Evolutionary conservation across 805 yeast species (phyloP).

Genomic region (Wickerhamiella azyma): DNA sequence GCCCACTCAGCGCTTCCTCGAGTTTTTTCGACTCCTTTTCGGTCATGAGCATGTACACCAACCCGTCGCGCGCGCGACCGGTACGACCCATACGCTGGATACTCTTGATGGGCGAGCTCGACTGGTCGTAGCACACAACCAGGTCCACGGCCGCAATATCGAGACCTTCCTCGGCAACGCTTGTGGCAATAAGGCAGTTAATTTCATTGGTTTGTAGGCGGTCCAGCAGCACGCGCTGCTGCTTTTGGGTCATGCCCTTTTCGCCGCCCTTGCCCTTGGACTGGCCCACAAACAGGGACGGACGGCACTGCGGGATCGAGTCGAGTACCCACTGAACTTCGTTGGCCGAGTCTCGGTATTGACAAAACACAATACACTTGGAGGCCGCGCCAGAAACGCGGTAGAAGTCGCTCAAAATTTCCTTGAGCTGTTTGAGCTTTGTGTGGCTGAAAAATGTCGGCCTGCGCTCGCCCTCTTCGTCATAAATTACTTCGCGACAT

Average conservation of each 20-base stretch:
- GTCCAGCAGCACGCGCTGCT: constrained; percentile 65
- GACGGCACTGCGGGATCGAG: constrained; percentile 19
- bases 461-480: constrained; percentile 14
- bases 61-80: constrained; percentile 87
- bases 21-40: constrained; percentile 67
- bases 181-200: constrained; percentile 84
- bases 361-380: constrained; percentile 79
- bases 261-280: constrained; percentile 32
- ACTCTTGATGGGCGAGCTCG: constrained; percentile 83
- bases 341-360: constrained; percentile 76
- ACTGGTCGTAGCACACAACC: constrained; percentile 84
- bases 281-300: constrained; percentile 86
- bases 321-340: constrained; percentile 57
- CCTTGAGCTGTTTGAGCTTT: constrained; percentile 47
- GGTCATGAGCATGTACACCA: constrained; percentile 59
- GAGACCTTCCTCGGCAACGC: constrained; percentile 96
- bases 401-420: constrained; percentile 47
- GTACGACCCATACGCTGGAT: constrained; percentile 97
- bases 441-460: constrained; percentile 45
- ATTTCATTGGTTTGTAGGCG: constrained; percentile 58
- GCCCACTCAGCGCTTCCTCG: constrained; percentile 73
- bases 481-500: constrained; percentile 32
- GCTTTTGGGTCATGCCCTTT: constrained; percentile 81
- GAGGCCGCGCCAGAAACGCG: constrained; percentile 28
- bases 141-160: constrained; percentile 97